A percentile compares a stretch with the other conserved stretches of the same genome.
Evolutionary conservation across 2,329 filamentous ascomycete species (phyloP).

Genomic region (Phialophora macrospora): DNA sequence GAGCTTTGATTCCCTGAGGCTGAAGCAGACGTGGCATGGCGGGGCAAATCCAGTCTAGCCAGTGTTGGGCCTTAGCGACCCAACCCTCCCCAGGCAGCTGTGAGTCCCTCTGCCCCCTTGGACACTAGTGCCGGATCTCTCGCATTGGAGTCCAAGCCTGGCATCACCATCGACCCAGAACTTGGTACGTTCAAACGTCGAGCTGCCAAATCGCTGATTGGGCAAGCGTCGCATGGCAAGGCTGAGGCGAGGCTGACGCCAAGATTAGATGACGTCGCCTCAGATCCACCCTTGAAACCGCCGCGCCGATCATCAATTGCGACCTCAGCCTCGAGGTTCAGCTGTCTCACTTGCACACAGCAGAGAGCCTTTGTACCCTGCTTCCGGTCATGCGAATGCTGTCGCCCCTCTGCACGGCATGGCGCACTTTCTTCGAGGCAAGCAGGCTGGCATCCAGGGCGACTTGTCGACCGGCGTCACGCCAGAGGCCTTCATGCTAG

Average conservation of each 20-base stretch:
- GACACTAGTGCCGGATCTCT: too few species aligned
- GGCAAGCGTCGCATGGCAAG: not conserved
- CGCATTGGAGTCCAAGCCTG: too few species aligned
- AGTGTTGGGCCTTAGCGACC: too few species aligned
- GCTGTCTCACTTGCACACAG: not conserved
- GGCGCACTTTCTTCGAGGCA: slow-evolving; percentile 86
- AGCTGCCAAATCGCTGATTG: not conserved
- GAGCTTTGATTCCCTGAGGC: too few species aligned
- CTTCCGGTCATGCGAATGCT: slow-evolving; percentile 20
- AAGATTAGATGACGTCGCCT: not conserved
- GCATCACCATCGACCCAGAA: too few species aligned
- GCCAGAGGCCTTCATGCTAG: slow-evolving; percentile 77
- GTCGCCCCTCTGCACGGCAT: slow-evolving; percentile 54
- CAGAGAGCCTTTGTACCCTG: not conserved
- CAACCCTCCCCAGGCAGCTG: too few species aligned
- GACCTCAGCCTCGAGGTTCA: not conserved
- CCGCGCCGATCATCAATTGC: not conserved
- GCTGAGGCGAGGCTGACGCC: not conserved
- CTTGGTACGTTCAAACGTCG: too few species aligned
- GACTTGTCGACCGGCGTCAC: slow-evolving; percentile 84
- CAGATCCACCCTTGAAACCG: not conserved
- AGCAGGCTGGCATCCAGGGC: slow-evolving; percentile 89
- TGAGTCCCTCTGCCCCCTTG: too few species aligned
- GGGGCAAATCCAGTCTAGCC: too few species aligned
- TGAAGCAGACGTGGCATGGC: too few species aligned